Evolutionary conservation across 1,284 basidiomycete genomes (phyloP).

Genomic region (Athelia sp.): DNA sequence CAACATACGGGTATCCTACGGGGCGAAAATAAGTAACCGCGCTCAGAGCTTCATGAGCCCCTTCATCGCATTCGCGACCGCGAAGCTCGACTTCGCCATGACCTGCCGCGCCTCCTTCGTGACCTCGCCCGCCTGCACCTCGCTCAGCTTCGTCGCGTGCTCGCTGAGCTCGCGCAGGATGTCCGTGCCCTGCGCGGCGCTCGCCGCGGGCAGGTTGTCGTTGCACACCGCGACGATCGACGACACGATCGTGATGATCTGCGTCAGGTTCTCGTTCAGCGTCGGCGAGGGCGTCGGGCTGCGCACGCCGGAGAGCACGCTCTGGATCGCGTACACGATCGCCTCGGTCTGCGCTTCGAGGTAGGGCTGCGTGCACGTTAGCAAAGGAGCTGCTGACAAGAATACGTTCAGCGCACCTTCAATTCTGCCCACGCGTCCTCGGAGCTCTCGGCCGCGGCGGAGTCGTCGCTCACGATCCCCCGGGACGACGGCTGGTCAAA

Average conservation of each 20-base stretch:
- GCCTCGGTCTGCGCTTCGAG: slow-evolving; percentile 96
- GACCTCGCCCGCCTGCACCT: slow-evolving; percentile 79
- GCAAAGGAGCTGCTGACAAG: background rate
- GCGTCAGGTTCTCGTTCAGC: slow-evolving; percentile 89
- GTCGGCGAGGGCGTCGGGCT: slow-evolving; percentile 85
- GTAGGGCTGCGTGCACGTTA: slow-evolving; percentile 65
- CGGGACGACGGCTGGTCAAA: slow-evolving; percentile 50
- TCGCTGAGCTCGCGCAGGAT: slow-evolving; percentile 82
- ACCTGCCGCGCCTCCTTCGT: slow-evolving; percentile 85
- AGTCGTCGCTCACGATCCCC: slow-evolving; percentile 57
- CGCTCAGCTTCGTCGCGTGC: slow-evolving; percentile 89
- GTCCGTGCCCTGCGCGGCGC: slow-evolving; percentile 66
- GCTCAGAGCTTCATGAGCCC: slow-evolving; percentile 74
- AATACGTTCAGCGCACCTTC: slow-evolving; percentile 47
- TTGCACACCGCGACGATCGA: slow-evolving; percentile 96
- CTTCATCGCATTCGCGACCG: slow-evolving; percentile 92
- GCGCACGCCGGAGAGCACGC: slow-evolving; percentile 89
- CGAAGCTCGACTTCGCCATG: slow-evolving; percentile 92
- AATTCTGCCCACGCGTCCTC: slow-evolving; percentile 82
- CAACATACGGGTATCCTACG: too few species aligned
- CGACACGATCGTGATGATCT: slow-evolving; percentile 97
- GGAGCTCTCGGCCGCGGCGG: slow-evolving; percentile 53
- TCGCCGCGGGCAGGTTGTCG: slow-evolving; percentile 75
- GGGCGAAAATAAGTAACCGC: too few species aligned
- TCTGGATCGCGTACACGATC: slow-evolving; percentile 96